Base-by-base conservation (phyloP, 2,329 filamentous ascomycete species). In the Diaporthe vaccinii region DNA sequence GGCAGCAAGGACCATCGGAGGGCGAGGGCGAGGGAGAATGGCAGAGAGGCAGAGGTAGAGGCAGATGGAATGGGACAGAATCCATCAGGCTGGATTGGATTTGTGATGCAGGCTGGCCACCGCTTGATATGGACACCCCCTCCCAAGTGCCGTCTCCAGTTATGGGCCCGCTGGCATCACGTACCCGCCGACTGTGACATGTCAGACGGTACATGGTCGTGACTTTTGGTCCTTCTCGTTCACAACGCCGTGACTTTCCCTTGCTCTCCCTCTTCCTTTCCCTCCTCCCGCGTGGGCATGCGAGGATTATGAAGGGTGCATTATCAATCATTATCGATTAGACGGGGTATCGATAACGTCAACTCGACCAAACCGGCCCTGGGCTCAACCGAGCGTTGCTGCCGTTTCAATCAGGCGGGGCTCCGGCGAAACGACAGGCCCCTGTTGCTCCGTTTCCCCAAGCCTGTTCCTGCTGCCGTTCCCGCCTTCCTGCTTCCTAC, bases 371-470 rank as follows among this genome's bases (percentile, higher is more conserved):
- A 55, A 69, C 65, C 65, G 65, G 65, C 65, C 44, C 65, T 69
- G 65, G 22, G n/a, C 49, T 51, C 65, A 55, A 69, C 65, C 65
- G 65, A 55, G 49, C 9, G 49, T n/a, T 53, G 65, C 65, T 69
- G 65, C 65, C 65, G 65, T 69, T 69, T 69, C 65, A 69, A 69
- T 69, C 49, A 41, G 65, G 65, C 65, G 65, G 65, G 65, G 65
- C 65, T 69, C 22, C 49, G 22, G n/a, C 49, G 65, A 55, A 69
- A 55, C 65, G 65, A 69, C 65, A 69, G 65, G 65, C 34, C 49
- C 49, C 65, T 34, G 65, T 69, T 25, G n/a, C 65, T 69, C 49
- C 34, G 62, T 67, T 49, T 51, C 44, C 62, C 55, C 55, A 58
- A 34, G 55, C 31, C 39, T 62, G 36, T 62, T 44, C 36, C 61